Conservation (phyloP, 2,329 filamentous ascomycete genomes). For the Trichoderma sp. region DNA sequence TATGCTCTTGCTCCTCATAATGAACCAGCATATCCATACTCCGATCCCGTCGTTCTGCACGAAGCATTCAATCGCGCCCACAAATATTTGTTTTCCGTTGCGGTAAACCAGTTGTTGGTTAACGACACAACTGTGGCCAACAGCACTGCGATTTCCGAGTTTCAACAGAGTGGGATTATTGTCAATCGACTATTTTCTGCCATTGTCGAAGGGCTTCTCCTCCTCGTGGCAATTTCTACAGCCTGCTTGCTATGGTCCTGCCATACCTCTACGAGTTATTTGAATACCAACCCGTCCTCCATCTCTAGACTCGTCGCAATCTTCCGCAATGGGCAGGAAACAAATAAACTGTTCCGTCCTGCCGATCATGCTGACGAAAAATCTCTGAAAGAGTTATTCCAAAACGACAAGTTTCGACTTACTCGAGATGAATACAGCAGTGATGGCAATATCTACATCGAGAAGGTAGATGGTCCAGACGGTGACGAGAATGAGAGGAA, state of each 20-base stretch:
- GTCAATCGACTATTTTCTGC: slow-evolving; percentile 34
- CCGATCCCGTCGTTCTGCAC: not conserved
- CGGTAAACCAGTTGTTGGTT: slow-evolving; percentile 21
- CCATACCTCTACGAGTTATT: not conserved
- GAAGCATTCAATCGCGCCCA: slow-evolving; percentile 28
- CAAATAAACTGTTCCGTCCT: not conserved
- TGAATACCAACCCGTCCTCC: slow-evolving; percentile 29
- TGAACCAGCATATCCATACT: slow-evolving; percentile 1
- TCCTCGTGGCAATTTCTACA: slow-evolving; percentile 23
- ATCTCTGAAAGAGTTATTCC: not conserved
- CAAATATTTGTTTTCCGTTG: slow-evolving; percentile 32
- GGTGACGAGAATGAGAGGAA: not conserved
- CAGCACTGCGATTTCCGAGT: slow-evolving; percentile 19
- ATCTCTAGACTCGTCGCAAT: not conserved
- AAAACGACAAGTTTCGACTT: slow-evolving; percentile 22
- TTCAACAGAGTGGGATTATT: slow-evolving; percentile 28
- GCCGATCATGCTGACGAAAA: slow-evolving; percentile 23
- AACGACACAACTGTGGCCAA: slow-evolving; percentile 20
- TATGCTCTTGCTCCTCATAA: slow-evolving; percentile 31
- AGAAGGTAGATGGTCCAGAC: not conserved
- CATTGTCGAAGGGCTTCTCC: slow-evolving; percentile 30
- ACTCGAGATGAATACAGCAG: not conserved
- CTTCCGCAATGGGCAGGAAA: slow-evolving; percentile 18
- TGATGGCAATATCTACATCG: not conserved
- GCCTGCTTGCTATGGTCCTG: slow-evolving; percentile 23